Evolutionary conservation across 2,329 filamentous ascomycete species (phyloP).

Genomic region (Hypoxylon sp.): DNA sequence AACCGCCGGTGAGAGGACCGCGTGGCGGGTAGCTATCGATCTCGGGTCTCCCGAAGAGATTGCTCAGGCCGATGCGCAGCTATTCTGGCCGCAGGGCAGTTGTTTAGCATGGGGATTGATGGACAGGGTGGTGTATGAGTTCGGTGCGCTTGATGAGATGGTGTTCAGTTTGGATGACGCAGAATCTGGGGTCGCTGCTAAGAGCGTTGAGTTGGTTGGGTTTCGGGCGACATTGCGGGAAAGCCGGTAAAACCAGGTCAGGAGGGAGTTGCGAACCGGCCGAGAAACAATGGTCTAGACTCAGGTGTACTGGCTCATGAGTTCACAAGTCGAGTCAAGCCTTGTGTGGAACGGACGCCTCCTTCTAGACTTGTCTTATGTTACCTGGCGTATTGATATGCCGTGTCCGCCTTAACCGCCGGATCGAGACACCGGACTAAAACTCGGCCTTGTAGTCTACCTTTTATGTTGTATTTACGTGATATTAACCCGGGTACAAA

Average conservation of each 20-base stretch:
- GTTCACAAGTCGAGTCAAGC: not conserved
- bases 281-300: too few species aligned
- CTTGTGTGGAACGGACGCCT: not conserved
- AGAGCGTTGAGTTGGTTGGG: slow-evolving; percentile 26
- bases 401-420: not conserved
- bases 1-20: slow-evolving; percentile 1
- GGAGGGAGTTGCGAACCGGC: not conserved
- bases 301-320: not conserved
- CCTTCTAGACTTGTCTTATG: not conserved
- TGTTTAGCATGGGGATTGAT: slow-evolving; percentile 26
- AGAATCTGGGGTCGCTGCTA: slow-evolving; percentile 1
- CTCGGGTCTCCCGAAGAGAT: slow-evolving; percentile 24
- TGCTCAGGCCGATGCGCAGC: slow-evolving; percentile 12
- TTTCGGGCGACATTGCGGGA: slow-evolving; percentile 22
- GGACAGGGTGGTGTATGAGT: slow-evolving; percentile 33
- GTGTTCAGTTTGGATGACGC: slow-evolving; percentile 16
- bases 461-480: not conserved
- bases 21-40: slow-evolving; percentile 24
- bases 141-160: slow-evolving; percentile 30
- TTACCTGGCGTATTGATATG: not conserved
- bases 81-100: slow-evolving; percentile 31
- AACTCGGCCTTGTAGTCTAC: not conserved
- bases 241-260: not conserved
- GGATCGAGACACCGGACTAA: not conserved
- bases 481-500: not conserved